These are phyloP conservation scores for Quillaja saponaria DNA, from an alignment of 306 rosid genomes.

Conservation along the genomic window DNA sequence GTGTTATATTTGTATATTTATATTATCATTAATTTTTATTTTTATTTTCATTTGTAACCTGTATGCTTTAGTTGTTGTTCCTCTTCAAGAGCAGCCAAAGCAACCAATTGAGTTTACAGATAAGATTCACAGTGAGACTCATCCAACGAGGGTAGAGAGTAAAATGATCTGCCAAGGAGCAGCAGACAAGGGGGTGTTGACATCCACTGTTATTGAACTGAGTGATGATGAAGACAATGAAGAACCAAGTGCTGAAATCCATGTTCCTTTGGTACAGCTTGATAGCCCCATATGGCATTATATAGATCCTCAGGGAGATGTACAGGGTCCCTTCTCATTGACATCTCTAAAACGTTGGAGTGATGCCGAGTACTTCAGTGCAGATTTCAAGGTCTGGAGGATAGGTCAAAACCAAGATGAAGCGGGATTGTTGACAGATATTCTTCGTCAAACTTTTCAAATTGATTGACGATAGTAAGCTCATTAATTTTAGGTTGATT, in stretches of 20 bases:
- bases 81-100: slow-evolving; percentile 33
- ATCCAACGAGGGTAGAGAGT: slow-evolving; percentile 23
- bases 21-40: no score
- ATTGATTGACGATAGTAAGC: no score
- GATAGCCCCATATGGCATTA: slow-evolving; percentile 56
- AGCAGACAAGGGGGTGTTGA: slow-evolving; percentile 21
- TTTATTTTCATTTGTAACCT: no score
- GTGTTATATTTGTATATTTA: no score
- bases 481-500: no score
- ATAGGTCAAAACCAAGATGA: slow-evolving; percentile 47
- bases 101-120: slow-evolving; percentile 24
- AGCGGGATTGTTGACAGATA: slow-evolving; percentile 46
- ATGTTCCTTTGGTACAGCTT: slow-evolving; percentile 25
- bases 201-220: slow-evolving; percentile 48
- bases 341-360: slow-evolving; percentile 62
- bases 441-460: slow-evolving; percentile 41
- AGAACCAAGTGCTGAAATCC: slow-evolving; percentile 23
- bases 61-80: slow-evolving; percentile 26
- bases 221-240: slow-evolving; percentile 57
- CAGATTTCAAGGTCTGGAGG: slow-evolving; percentile 82
- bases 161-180: slow-evolving; percentile 18
- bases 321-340: slow-evolving; percentile 77
- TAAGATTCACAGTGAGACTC: slow-evolving; percentile 12
- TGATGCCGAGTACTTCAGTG: slow-evolving; percentile 59
- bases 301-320: slow-evolving; percentile 64